These are phyloP conservation scores for maize (Zea mays) DNA, from an alignment of 176 grass and related monocot species.

Conservation along the genomic window Zm-B73-REFERENCE-NAM-5.0 NC_050099.1:215255001-215255500, in stretches of 20 bases:
- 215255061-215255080: neutral
- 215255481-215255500: neutral
- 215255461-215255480: neutral
- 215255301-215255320: neutral
- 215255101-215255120: neutral
- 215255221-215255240: conserved; percentile 27
- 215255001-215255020: too few relatives aligned
- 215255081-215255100: neutral
- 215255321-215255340: neutral
- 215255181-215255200: neutral
- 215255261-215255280: conserved; percentile 24
- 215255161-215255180: neutral
- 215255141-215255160: neutral
- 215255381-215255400: neutral
- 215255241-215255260: conserved; percentile 31
- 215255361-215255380: neutral
- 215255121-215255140: neutral
- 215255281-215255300: neutral
- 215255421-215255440: neutral
- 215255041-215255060: too few relatives aligned
- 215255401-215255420: neutral
- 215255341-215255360: neutral
- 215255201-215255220: conserved; percentile 32
- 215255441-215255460: neutral
- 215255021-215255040: too few relatives aligned